Evolutionary conservation across 768 basidiomycete genomes (phyloP), one percentile per base, ranked within the genome.

Genomic region (Pulveroboletus sp.): DNA sequence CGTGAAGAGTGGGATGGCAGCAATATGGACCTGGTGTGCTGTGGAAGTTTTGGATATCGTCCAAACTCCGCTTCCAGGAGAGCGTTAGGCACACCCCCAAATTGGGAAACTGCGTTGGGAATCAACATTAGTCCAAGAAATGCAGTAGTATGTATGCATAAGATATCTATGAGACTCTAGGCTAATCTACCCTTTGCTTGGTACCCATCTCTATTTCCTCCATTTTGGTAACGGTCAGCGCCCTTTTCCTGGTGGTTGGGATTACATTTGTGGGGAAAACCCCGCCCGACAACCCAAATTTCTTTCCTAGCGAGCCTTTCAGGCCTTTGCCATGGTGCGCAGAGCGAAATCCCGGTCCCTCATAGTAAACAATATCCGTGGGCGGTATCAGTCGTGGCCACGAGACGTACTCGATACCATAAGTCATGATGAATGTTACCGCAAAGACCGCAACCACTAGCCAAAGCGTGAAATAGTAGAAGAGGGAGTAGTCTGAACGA

Each of bases 391-490:
- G 77, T 11, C 86, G 80, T 12, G 96, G 96, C 90, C 93, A 97
- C 14, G 88, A 80, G 47, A 99, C 95, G 64, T 96, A 99, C 53
- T 93, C 89, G 55, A 94, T 83, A 31, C 94, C 95, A 68, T 95
- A 79, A n/a, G 80, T 67, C 60, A 85, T 56, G 56, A 98, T 92
- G 71, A 89, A 93, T 38, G 72, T 57, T 50, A 86, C 69, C 12
- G 92, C 76, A 44, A 81, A 56, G 29, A 76, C 63, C 38, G 90
- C 71, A 37, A 93, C 63, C 27, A 76, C 58, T 59, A 89, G 74
- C 88, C 93, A 93, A 35, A 96, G 73, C 60, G 86, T 61, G 68
- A 89, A 85, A 68, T 93, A 93, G 63, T 89, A 93, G 52, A 81
- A 72, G 34, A 94, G 77, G 12, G 92, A 91, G 55, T 90, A 88